Base-by-base conservation (phyloP, 257 asterid genomes). In the Leptodermis oblonga region DNA sequence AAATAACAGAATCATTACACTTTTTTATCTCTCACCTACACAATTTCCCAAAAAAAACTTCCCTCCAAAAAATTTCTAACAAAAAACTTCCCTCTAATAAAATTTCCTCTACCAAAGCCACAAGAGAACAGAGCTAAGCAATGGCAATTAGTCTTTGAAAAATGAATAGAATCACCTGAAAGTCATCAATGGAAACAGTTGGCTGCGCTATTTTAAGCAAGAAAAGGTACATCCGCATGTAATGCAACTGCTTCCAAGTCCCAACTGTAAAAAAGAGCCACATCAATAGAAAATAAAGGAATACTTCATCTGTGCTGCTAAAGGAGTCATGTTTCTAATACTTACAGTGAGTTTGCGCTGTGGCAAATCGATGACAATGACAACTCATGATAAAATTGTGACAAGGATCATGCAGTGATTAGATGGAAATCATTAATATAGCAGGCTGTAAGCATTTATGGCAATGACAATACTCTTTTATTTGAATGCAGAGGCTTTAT, bases 401-500 rank as follows among this genome's bases (percentile, higher is more conserved):
- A 39, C 9, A 11, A 5, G 1, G 26, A 22, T 20, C 5, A 4
- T 55, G 0, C 4, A 26, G 34, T 31, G 7, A 18, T 30, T 45
- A 30, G 45, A 10, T 30, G 42, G 7, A 43, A 8, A 20, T 43
- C 7, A 43, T 43, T 43, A 15, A 25, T 42, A n/a, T 49, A 41
- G 60, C 71, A 53, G 67, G 34, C 54, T 65, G 62, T 11, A 56
- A 30, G 26, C 13, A 20, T 25, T 65, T 12, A 31, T 65, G 72
- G 30, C 70, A 10, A 39, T 39, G 62, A 64, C 36, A 30, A n/a
- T n/a, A n/a, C n/a, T 43, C 64, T 22, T 65, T 36, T 11, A 15
- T 25, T 48, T 33, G 67, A 14, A 23, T 76, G 70, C 77, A 89
- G 96, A 80, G 65, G 65, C 74, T 89, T 15, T 70, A 86, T 28